Base-by-base conservation (phyloP, 1,139 yeast species). In the Suhomyces anneliseae region DNA sequence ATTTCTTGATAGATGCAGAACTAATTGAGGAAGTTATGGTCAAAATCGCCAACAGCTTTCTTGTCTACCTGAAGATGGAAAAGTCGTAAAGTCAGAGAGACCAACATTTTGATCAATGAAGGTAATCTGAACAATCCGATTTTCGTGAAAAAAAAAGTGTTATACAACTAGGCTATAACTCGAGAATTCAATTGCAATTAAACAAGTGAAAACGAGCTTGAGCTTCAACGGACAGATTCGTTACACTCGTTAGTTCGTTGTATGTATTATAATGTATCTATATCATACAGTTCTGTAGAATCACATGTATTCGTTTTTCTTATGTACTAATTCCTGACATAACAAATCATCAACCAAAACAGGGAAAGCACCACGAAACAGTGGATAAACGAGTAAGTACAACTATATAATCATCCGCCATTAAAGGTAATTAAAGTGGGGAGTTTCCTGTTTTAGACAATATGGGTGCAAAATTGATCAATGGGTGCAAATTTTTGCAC, bases 1-100 rank as follows among this genome's bases (percentile, higher is more conserved):
- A 74, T 50, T 71, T 72, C 44, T 64, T 74, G 48, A 61, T 72
- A 11, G 58, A 56, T 35, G 46, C 55, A 6, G 47, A 44, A 32
- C 44, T 54, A 36, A 51, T 56, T 19, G 58, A 57, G 39, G 57
- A 55, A 29, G 48, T 54, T 7, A 55, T 56, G 60, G 45, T 50
- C 26, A 45, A 53, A 26, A 48, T 55, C 8, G 42, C 51, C 10
- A 44, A 46, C 9, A 47, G 53, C 38, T 49, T 52, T 29, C 19
- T 46, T 12, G 36, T 35, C 19, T 52, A 45, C 38, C 42, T 51
- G 42, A 47, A 44, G 40, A 41, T 27, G 24, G 50, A 47, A 19
- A 33, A 19, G 40, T 36, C 36, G 11, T 29, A 6, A 11, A 15
- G 11, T 19, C 3, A 6, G 1, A 8, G 12, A 34, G 15, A 4